A percentile compares a stretch with the other conserved stretches of the same genome.
Evolutionary conservation across 345 rosid genomes (phyloP).

Genomic region (Bruguiera gymnorhiza): DNA sequence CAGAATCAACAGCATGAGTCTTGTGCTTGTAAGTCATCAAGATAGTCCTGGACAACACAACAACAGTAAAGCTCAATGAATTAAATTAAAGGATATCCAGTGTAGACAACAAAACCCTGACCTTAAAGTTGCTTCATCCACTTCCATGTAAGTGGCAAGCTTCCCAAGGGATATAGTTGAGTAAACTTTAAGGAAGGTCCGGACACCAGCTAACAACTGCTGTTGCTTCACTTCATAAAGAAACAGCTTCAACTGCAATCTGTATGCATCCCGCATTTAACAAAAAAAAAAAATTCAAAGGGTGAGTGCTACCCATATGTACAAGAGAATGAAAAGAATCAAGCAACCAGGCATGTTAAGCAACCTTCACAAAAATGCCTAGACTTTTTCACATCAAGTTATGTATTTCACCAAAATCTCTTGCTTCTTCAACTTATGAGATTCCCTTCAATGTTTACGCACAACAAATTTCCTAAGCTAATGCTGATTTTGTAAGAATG

Average conservation of each 20-base stretch:
- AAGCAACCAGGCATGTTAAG: not conserved
- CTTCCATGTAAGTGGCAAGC: slow-evolving; percentile 93
- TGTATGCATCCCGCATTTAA: slow-evolving; percentile 76
- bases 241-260: slow-evolving; percentile 89
- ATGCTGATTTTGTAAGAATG: too few relatives aligned
- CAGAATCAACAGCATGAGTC: slow-evolving; percentile 82
- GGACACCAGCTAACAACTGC: slow-evolving; percentile 68
- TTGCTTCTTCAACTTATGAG: too few relatives aligned
- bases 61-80: not conserved
- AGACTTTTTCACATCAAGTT: too few relatives aligned
- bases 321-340: not conserved
- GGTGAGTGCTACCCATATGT: not conserved
- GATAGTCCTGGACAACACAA: slow-evolving; percentile 59
- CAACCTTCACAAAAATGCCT: not conserved
- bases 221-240: slow-evolving; percentile 96
- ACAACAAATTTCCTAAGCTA: too few relatives aligned
- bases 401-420: too few relatives aligned
- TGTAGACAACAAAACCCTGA: slow-evolving; percentile 13
- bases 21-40: slow-evolving; percentile 95
- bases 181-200: slow-evolving; percentile 86
- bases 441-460: too few relatives aligned
- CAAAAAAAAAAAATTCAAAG: not conserved
- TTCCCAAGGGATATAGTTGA: slow-evolving; percentile 78
- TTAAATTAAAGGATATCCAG: not conserved
- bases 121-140: slow-evolving; percentile 90